phyloP scores from a whole-genome alignment of 164 flowering plant species.

The Platanus orientalis region DNA sequence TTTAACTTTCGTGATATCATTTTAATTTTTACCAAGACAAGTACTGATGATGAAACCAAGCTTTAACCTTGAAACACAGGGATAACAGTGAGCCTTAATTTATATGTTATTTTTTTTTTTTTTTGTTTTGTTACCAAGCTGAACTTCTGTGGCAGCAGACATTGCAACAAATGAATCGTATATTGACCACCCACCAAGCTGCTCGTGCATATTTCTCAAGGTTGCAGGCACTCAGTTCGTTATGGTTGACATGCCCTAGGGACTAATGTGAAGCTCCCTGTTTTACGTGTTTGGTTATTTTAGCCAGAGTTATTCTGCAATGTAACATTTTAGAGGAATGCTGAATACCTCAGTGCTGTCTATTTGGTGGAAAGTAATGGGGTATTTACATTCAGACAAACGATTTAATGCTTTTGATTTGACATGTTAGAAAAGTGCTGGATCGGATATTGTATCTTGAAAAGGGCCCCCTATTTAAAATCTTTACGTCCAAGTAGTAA shows the following conservation, averaged over 20 bases:
- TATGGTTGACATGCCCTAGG: conserved; percentile 84
- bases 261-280: conserved; percentile 26
- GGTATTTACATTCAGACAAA: too few relatives aligned
- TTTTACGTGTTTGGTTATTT: too few relatives aligned
- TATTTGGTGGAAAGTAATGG: neutral
- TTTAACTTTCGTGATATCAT: too few relatives aligned
- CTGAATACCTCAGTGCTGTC: neutral
- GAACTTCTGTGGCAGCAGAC: conserved; percentile 86
- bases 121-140: conserved; percentile 48
- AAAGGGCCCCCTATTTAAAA: too few relatives aligned
- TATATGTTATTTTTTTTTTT: too few relatives aligned
- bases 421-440: too few relatives aligned
- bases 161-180: conserved; percentile 75
- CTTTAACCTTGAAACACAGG: too few relatives aligned
- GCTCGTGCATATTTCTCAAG: conserved; percentile 79
- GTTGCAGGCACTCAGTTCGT: conserved; percentile 74
- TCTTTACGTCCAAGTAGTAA: too few relatives aligned
- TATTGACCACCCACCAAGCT: conserved; percentile 82
- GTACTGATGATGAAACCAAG: too few relatives aligned
- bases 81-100: neutral
- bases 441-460: too few relatives aligned
- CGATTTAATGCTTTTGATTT: too few relatives aligned
- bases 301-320: neutral
- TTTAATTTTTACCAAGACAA: too few relatives aligned
- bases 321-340: neutral